These are phyloP conservation scores for Pseudonitzschia delicatissima DNA, from an alignment of 108 stramenopile species.

Conservation along the genomic window DNA sequence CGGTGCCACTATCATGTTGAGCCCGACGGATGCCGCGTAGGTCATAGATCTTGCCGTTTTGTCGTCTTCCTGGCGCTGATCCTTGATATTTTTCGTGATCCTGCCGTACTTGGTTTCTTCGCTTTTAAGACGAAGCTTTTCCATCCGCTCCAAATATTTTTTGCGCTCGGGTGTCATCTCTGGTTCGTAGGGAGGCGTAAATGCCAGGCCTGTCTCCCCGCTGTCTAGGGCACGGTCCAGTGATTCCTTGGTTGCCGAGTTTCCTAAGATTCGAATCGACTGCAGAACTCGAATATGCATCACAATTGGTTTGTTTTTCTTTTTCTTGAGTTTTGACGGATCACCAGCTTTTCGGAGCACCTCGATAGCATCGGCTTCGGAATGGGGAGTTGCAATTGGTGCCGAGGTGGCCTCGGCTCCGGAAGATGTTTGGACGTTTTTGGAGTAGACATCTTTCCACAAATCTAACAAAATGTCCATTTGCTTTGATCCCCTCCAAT, in stretches of 20 bases:
- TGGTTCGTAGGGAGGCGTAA: neutral
- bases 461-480: neutral
- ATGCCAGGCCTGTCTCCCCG: neutral
- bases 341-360: conserved; percentile 1
- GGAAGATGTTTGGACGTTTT: neutral
- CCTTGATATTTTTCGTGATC: conserved; percentile 57
- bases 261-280: neutral
- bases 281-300: neutral
- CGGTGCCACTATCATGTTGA: conserved; percentile 88
- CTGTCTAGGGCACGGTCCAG: neutral
- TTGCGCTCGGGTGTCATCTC: neutral
- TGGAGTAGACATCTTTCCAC: conserved; percentile 6
- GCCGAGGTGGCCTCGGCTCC: neutral
- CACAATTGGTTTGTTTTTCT: neutral
- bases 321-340: neutral
- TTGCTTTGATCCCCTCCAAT: neutral
- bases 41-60: conserved; percentile 74
- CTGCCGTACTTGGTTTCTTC: conserved; percentile 65
- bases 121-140: conserved; percentile 45
- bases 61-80: conserved; percentile 51
- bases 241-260: neutral
- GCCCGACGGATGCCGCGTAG: conserved; percentile 75
- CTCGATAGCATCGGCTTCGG: neutral
- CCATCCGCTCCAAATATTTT: conserved; percentile 34
- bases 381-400: neutral